Evolutionary conservation across 257 asterid species (phyloP).

Genomic region (Penstemon newberryi): DNA sequence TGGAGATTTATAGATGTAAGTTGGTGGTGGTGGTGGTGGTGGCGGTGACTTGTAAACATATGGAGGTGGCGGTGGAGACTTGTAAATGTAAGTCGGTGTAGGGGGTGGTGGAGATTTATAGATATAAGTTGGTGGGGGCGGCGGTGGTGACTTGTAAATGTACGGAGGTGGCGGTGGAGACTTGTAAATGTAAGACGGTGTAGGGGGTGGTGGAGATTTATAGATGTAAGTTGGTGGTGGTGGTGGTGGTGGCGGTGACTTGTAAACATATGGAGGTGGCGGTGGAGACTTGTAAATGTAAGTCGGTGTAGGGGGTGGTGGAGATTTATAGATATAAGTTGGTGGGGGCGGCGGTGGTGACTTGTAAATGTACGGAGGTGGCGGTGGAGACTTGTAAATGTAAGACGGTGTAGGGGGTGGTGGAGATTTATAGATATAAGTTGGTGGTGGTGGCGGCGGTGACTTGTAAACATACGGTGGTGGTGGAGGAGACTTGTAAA

Average conservation of each 20-base stretch:
- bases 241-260: constrained; percentile 27
- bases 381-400: constrained; percentile 33
- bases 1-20: constrained; percentile 25
- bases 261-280: constrained; percentile 30
- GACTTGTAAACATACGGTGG: constrained; percentile 22
- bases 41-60: constrained; percentile 30
- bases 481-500: constrained; percentile 37
- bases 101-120: constrained; percentile 43
- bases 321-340: constrained; percentile 29
- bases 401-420: constrained; percentile 30
- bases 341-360: constrained; percentile 24
- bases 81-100: not conserved
- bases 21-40: constrained; percentile 34
- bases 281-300: constrained; percentile 38
- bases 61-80: constrained; percentile 26
- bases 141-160: constrained; percentile 32
- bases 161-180: constrained; percentile 28
- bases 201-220: constrained; percentile 22
- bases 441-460: constrained; percentile 20
- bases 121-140: constrained; percentile 33
- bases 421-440: constrained; percentile 29
- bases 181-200: not conserved
- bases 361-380: constrained; percentile 17
- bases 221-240: not conserved
- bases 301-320: constrained; percentile 32